Base-by-base conservation (phyloP, 495 filamentous ascomycete genomes). In the Jackrogersella multiformis region DNA sequence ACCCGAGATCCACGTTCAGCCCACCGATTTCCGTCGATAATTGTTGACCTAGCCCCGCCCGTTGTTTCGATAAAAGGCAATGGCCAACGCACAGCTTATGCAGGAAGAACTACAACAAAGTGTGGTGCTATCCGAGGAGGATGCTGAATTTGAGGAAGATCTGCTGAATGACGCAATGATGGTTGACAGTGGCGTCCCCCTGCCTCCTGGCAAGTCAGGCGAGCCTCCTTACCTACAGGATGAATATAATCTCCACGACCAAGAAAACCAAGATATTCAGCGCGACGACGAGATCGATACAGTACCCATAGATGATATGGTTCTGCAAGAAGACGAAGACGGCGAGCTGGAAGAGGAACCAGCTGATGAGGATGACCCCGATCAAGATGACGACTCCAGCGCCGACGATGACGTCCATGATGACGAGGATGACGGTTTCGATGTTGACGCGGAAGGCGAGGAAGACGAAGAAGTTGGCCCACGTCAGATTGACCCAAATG, bases 51-150 rank as follows among this genome's bases (percentile, higher is more conserved):
- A 12, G 38, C 12, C 21, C 28, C 7, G 10, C 24, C 6, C 30
- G 5, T 41, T 26, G 15, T 24, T 36, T 52, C 28, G 1, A 39
- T 34, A 30, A 57, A n/a, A 62, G 48, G 73, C 56, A 20, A 84
- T 84, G 81, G 76, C 80, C 20, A 78, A 78, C 30, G 77, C 80
- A 39, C 81, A 82, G 56, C 75, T 82, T 41, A 83, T 80, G 80
- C 77, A 82, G 70, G 81, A 84, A 46, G 77, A 82, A 66, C 68
- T 83, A 51, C 81, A 84, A 56, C 80, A 82, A 52, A 83, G 80
- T 55, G 80, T 77, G 36, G 68, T 82, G 57, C 72, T 78, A 54
- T 81, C 79, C 4, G 79, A 81, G 67, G 78, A 74, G 36, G 78
- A 79, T 18, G 73, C 71, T 32, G 74, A 78, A 35, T 69, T 71